phyloP scores from a whole-genome alignment of 2,329 filamentous ascomycete species.

The Colletotrichum sp. region DNA sequence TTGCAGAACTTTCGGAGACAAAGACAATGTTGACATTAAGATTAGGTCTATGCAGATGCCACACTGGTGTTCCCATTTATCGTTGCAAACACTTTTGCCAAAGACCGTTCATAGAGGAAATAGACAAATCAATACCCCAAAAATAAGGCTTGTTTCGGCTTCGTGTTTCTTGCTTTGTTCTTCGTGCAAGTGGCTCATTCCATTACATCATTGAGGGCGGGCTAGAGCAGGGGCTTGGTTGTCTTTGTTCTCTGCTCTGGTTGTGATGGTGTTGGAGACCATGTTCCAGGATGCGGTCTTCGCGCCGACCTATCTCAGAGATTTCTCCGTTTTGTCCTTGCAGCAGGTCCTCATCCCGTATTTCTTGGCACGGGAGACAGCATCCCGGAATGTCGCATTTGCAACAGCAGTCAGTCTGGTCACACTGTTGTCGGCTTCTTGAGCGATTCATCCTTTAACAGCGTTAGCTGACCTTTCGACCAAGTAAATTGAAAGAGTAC shows the following conservation, averaged over 20 bases:
- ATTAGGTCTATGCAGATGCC: conserved; percentile 67
- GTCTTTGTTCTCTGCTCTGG: background rate
- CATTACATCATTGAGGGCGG: background rate
- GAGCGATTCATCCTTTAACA: background rate
- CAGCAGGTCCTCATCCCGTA: background rate
- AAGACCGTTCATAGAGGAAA: conserved; percentile 38
- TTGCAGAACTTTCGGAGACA: background rate
- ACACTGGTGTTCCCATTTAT: conserved; percentile 71
- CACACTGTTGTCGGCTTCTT: background rate
- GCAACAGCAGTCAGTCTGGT: background rate
- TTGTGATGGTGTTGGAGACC: background rate
- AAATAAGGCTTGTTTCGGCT: background rate
- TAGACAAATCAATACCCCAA: background rate
- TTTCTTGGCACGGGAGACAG: background rate
- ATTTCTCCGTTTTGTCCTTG: background rate
- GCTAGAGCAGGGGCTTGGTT: background rate
- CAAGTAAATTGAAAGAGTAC: background rate
- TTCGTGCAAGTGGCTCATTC: background rate
- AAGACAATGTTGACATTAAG: background rate
- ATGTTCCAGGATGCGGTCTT: background rate
- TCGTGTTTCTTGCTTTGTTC: background rate
- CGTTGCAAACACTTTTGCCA: conserved; percentile 71
- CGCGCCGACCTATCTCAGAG: background rate
- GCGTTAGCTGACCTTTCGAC: background rate
- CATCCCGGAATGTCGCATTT: background rate